A percentile compares a stretch with the other conserved stretches of the same genome.
phyloP scores from a whole-genome alignment of 1,139 yeast species.

The Suhomyces maxii region DNA sequence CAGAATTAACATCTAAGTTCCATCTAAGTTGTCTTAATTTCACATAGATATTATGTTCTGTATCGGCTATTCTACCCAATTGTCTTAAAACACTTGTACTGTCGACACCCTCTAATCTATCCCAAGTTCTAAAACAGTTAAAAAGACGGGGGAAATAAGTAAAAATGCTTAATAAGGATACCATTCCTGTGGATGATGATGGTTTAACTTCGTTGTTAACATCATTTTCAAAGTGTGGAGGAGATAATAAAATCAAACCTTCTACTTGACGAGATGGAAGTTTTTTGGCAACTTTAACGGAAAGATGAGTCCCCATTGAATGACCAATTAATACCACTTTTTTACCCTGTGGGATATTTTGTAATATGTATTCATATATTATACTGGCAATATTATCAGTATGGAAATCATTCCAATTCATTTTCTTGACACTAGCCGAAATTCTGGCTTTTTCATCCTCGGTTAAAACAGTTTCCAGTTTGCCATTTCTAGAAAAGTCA shows the following conservation, averaged over 20 bases:
- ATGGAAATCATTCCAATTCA: constrained; percentile 46
- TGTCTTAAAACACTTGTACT: constrained; percentile 60
- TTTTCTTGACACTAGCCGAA: constrained; percentile 26
- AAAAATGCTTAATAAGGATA: constrained; percentile 23
- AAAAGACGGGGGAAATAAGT: constrained; percentile 52
- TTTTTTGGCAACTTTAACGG: constrained; percentile 47
- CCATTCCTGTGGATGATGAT: constrained; percentile 5
- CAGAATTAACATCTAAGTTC: constrained; percentile 66
- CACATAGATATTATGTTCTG: constrained; percentile 33
- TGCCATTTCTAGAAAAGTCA: constrained; percentile 17
- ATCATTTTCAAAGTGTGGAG: constrained; percentile 49
- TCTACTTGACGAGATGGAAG: constrained; percentile 44
- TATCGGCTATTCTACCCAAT: constrained; percentile 30
- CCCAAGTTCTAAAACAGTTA: constrained; percentile 56
- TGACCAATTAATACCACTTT: constrained; percentile 66
- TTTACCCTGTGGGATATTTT: constrained; percentile 41
- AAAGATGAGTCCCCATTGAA: constrained; percentile 71
- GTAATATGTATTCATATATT: constrained; percentile 40
- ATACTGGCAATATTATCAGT: constrained; percentile 52
- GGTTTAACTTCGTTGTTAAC: constrained; percentile 9
- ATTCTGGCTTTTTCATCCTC: constrained; percentile 30
- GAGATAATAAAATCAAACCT: constrained; percentile 52
- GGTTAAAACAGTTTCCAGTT: constrained; percentile 26
- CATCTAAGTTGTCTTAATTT: constrained; percentile 64
- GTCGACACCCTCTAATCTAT: constrained; percentile 60